These are phyloP conservation scores for Marasmius fiardii DNA, from an alignment of 1,284 basidiomycete genomes.

Conservation along the genomic window DNA sequence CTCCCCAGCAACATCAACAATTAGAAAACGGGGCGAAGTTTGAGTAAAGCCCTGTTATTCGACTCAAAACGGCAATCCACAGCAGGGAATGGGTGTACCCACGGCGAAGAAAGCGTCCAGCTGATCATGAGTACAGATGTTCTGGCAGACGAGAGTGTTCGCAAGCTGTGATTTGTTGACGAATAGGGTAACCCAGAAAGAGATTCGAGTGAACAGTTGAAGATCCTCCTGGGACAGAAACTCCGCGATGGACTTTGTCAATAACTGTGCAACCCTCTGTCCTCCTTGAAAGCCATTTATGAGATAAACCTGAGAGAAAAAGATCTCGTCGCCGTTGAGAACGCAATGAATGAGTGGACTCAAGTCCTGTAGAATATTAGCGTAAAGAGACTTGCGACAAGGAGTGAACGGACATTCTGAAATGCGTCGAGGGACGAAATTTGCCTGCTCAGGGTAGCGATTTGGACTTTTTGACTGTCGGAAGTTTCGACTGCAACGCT, in stretches of 20 bases:
- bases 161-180: slow-evolving; percentile 57
- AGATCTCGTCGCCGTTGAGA: slow-evolving; percentile 67
- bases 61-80: not conserved
- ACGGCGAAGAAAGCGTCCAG: slow-evolving; percentile 60
- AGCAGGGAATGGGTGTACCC: slow-evolving; percentile 10
- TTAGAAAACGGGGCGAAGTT: slow-evolving; percentile 61
- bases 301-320: slow-evolving; percentile 59
- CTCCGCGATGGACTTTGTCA: slow-evolving; percentile 63
- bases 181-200: slow-evolving; percentile 72
- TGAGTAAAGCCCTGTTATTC: slow-evolving; percentile 59
- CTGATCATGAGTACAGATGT: slow-evolving; percentile 58
- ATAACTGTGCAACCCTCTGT: slow-evolving; percentile 57
- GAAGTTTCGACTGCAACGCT: slow-evolving; percentile 52
- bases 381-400: slow-evolving; percentile 1
- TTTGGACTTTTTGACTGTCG: slow-evolving; percentile 62
- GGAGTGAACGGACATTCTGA: slow-evolving; percentile 37
- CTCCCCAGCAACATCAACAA: slow-evolving; percentile 68
- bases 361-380: slow-evolving; percentile 41
- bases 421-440: slow-evolving; percentile 53
- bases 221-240: slow-evolving; percentile 58
- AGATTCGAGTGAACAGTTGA: slow-evolving; percentile 53
- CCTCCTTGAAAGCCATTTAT: slow-evolving; percentile 67
- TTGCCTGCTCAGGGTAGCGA: slow-evolving; percentile 57
- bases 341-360: slow-evolving; percentile 67
- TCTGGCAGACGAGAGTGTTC: slow-evolving; percentile 45